Evolutionary conservation across 169 alveolate species (phyloP).

Genomic region (Babesia ovis): DNA sequence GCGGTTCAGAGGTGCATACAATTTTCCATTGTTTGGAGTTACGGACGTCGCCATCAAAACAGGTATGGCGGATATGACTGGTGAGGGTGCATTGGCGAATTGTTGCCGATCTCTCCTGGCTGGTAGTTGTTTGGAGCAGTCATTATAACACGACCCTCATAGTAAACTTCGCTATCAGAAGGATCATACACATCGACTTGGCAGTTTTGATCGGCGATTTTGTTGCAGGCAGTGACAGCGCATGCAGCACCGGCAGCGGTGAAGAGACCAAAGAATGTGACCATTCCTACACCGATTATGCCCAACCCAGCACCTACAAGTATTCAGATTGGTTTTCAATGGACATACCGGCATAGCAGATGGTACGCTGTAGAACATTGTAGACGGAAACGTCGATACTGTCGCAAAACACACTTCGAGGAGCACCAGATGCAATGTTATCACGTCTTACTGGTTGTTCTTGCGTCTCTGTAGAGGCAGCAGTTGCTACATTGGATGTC

Average conservation of each 20-base stretch:
- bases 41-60: not conserved
- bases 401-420: constrained; percentile 16
- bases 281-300: constrained; percentile 36
- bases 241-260: constrained; percentile 56
- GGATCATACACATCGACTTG: constrained; percentile 6
- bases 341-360: constrained; percentile 43
- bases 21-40: no score
- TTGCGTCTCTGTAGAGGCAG: not conserved
- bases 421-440: constrained; percentile 7
- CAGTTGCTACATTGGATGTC: not conserved
- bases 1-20: not conserved
- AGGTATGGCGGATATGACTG: constrained; percentile 1
- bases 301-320: constrained; percentile 53
- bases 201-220: constrained; percentile 22
- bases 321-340: not conserved
- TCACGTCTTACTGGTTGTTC: not conserved
- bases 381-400: constrained; percentile 27
- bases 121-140: constrained; percentile 14
- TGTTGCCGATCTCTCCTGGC: not conserved
- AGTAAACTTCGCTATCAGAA: constrained; percentile 19
- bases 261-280: constrained; percentile 32
- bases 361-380: constrained; percentile 27
- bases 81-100: constrained; percentile 2
- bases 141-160: constrained; percentile 16
- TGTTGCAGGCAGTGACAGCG: constrained; percentile 43